Evolutionary conservation across 176 grass and related monocot genomes (phyloP).

Genomic region (Triticum dicoccoides): DNA sequence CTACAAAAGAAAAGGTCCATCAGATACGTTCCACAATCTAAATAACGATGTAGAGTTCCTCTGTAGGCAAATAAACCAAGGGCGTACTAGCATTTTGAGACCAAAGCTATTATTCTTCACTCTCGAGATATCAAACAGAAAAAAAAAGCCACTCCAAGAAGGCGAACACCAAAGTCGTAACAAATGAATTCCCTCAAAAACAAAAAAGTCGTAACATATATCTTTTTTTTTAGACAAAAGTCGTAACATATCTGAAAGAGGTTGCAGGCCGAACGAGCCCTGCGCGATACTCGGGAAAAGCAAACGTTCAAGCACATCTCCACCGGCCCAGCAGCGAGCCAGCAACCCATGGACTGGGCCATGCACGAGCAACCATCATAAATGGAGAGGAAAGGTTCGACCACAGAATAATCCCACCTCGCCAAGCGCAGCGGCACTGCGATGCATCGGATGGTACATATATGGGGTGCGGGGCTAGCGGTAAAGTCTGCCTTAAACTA

Average conservation of each 20-base stretch:
- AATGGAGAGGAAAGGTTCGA: not conserved
- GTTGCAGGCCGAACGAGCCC: no score
- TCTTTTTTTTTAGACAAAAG: no score
- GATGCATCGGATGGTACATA: not conserved
- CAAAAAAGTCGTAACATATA: no score
- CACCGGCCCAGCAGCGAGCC: not conserved
- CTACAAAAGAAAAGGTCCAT: no score
- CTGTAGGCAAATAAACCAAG: no score
- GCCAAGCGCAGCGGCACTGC: no score
- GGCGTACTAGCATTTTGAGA: no score
- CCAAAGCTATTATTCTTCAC: not conserved
- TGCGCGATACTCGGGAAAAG: no score
- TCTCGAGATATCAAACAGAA: not conserved
- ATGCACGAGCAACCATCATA: not conserved
- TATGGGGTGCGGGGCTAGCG: fast-evolving
- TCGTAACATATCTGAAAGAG: no score
- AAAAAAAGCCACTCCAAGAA: not conserved
- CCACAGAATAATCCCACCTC: not conserved
- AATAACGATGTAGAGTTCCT: no score
- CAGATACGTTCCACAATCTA: no score
- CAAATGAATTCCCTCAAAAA: not conserved
- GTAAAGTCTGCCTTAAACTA: constrained; percentile 70
- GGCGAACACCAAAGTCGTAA: not conserved
- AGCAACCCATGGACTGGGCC: not conserved
- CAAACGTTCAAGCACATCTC: not conserved